phyloP scores from a whole-genome alignment of 352 stramenopile genomes.

The Phytophthora megakarya region DNA sequence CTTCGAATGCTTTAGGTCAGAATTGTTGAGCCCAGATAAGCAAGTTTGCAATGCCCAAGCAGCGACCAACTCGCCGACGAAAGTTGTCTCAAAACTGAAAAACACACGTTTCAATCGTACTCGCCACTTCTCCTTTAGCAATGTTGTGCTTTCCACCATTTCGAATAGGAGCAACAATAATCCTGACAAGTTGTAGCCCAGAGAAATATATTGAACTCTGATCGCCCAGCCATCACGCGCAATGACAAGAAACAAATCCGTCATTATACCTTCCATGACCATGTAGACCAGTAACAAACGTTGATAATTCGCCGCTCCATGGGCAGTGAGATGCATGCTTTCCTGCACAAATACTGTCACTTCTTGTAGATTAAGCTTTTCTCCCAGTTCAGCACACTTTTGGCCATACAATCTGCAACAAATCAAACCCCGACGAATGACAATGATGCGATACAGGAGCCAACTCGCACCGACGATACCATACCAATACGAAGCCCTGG shows the following conservation, averaged over 20 bases:
- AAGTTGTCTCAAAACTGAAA: conserved; percentile 18
- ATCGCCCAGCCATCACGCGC: conserved; percentile 8
- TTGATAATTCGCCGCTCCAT: conserved; percentile 7
- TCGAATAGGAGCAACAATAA: conserved; percentile 8
- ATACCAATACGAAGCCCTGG: too few species aligned
- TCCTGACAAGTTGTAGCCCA: conserved; percentile 16
- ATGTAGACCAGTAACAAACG: conserved; percentile 17
- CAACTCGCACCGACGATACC: too few species aligned
- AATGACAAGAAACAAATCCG: conserved; percentile 17
- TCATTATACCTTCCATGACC: conserved; percentile 27
- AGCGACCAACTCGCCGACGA: conserved; percentile 14
- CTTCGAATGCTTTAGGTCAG: too few species aligned
- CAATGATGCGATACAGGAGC: too few species aligned
- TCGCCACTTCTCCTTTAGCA: not conserved
- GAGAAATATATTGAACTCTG: conserved; percentile 7
- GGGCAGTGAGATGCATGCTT: not conserved
- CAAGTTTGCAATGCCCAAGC: not conserved
- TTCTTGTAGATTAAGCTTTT: too few species aligned
- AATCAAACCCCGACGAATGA: too few species aligned
- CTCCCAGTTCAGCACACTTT: too few species aligned
- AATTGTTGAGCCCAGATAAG: too few species aligned
- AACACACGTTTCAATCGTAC: conserved; percentile 7
- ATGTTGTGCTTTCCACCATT: conserved; percentile 16
- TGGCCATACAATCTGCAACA: too few species aligned
- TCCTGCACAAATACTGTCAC: too few species aligned